Percentiles rank a stretch among this genome's conserved stretches.
Conservation (phyloP, 2,329 filamentous ascomycete species). For the Albifimbria verrucaria region DNA sequence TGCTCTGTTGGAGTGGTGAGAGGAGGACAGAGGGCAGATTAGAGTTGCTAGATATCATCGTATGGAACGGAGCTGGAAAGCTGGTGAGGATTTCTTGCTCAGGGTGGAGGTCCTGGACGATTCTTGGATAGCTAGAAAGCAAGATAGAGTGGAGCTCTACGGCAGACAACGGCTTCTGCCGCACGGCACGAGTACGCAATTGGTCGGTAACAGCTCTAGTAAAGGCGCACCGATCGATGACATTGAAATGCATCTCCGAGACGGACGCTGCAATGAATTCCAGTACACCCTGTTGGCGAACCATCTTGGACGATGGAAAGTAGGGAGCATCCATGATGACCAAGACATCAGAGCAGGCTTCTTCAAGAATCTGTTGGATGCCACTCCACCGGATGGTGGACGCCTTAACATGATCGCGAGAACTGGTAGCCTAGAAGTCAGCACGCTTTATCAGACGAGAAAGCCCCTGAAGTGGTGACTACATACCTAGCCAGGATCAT, state of each 20-base stretch:
- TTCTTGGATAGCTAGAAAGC: conserved; percentile 47
- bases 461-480: neutral
- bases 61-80: conserved; percentile 52
- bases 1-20: conserved; percentile 44
- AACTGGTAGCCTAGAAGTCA: conserved; percentile 34
- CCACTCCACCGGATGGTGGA: conserved; percentile 52
- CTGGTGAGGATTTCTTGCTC: conserved; percentile 45
- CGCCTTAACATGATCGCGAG: conserved; percentile 40
- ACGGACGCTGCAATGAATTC: conserved; percentile 55
- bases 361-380: conserved; percentile 54
- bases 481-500: conserved; percentile 56
- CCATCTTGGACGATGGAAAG: conserved; percentile 51
- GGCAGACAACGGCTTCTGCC: conserved; percentile 44
- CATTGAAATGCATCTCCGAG: conserved; percentile 47
- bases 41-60: conserved; percentile 52
- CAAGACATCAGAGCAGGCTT: conserved; percentile 52
- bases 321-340: conserved; percentile 59
- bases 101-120: conserved; percentile 46
- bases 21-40: conserved; percentile 55
- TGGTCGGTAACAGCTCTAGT: conserved; percentile 48
- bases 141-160: conserved; percentile 53
- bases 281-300: conserved; percentile 50
- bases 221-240: conserved; percentile 49
- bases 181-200: conserved; percentile 43
- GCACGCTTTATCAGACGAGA: conserved; percentile 1